These are phyloP conservation scores for Fusarium sp. DNA, from an alignment of 2,329 filamentous ascomycete genomes.

Conservation along the genomic window DNA sequence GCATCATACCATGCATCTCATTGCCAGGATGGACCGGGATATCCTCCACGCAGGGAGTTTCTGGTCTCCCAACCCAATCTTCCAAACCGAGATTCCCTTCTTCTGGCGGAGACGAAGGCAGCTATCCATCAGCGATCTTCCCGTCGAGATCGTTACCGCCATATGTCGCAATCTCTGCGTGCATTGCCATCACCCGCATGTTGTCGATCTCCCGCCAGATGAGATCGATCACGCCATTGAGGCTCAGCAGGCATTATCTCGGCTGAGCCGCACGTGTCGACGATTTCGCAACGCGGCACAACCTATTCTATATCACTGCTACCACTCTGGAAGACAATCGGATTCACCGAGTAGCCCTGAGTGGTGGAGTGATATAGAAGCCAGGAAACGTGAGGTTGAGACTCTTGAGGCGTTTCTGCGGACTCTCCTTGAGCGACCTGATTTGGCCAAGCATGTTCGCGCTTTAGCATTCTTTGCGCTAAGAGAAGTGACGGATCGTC, in stretches of 20 bases:
- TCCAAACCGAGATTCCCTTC: constrained; percentile 21
- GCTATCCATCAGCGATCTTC: constrained; percentile 41
- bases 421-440: constrained; percentile 44
- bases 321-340: constrained; percentile 43
- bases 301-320: constrained; percentile 47
- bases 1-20: constrained; percentile 42
- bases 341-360: constrained; percentile 22
- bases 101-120: constrained; percentile 27
- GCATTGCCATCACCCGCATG: constrained; percentile 45
- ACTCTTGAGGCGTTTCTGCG: constrained; percentile 43
- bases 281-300: constrained; percentile 41
- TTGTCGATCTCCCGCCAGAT: constrained; percentile 45
- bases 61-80: constrained; percentile 29
- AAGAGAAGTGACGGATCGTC: constrained; percentile 22
- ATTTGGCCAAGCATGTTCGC: constrained; percentile 45
- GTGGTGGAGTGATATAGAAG: constrained; percentile 29
- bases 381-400: constrained; percentile 35
- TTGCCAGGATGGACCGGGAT: constrained; percentile 43
- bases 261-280: constrained; percentile 47
- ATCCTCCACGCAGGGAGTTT: constrained; percentile 36
- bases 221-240: constrained; percentile 42
- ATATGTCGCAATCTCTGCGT: constrained; percentile 47
- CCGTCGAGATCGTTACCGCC: constrained; percentile 47
- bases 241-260: constrained; percentile 46
- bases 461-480: constrained; percentile 46